phyloP scores from a whole-genome alignment of 306 rosid species.

The Begonia fuchsioides region DNA sequence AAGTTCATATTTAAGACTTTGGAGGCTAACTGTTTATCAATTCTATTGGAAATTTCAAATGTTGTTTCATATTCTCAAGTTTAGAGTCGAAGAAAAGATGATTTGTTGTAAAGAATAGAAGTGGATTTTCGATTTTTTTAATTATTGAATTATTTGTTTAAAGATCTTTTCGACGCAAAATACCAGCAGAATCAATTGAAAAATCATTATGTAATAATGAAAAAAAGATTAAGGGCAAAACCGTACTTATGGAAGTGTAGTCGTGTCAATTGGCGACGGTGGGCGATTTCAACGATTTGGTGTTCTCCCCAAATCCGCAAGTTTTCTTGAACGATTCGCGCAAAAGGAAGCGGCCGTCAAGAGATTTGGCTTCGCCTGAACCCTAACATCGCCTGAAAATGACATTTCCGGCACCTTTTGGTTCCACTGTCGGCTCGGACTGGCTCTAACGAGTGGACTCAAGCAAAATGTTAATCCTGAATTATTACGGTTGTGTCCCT shows the following conservation, averaged over 20 bases:
- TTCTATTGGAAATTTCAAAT: no score
- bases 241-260: constrained; percentile 17
- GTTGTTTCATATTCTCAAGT: not conserved
- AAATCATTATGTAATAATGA: not conserved
- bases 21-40: no score
- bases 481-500: constrained; percentile 24
- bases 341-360: constrained; percentile 51
- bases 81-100: not conserved
- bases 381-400: constrained; percentile 30
- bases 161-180: no score
- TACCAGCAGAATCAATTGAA: no score
- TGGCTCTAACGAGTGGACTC: constrained; percentile 77
- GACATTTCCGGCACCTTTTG: constrained; percentile 44
- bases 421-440: constrained; percentile 62
- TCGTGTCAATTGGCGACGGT: constrained; percentile 20
- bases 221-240: constrained; percentile 14
- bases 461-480: constrained; percentile 67
- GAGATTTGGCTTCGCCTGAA: constrained; percentile 38
- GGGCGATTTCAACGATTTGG: constrained; percentile 52
- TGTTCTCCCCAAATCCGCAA: constrained; percentile 78
- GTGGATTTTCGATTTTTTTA: not conserved
- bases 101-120: not conserved
- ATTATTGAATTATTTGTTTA: not conserved
- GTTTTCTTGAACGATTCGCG: constrained; percentile 71
- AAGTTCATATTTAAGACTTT: no score